These are phyloP conservation scores for Globisporangium nodosum DNA, from an alignment of 352 stramenopile species.

Conservation along the genomic window DNA sequence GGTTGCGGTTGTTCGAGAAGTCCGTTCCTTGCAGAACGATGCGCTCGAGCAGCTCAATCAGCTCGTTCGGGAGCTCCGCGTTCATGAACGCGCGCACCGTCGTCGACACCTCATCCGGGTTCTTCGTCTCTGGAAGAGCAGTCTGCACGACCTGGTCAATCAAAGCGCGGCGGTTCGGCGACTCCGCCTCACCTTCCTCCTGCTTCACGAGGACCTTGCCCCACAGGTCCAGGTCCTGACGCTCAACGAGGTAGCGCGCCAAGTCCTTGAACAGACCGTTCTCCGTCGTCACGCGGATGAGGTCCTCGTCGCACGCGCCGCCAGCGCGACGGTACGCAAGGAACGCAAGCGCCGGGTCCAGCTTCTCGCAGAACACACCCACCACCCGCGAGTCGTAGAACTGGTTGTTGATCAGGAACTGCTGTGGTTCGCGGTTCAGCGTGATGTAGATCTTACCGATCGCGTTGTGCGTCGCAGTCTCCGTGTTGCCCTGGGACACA, in stretches of 20 bases:
- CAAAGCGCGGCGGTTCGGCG: slow-evolving; percentile 90
- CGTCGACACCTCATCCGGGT: slow-evolving; percentile 98
- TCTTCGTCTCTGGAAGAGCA: slow-evolving; percentile 97
- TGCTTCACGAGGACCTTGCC: slow-evolving; percentile 93
- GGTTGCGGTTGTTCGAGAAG: slow-evolving; percentile 99
- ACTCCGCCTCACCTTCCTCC: slow-evolving; percentile 90
- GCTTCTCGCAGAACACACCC: slow-evolving; percentile 99
- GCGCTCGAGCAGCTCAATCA: slow-evolving; percentile 99
- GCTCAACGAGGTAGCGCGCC: slow-evolving; percentile 98
- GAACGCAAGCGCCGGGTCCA: slow-evolving; percentile 99
- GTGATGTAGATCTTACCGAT: slow-evolving; percentile 99
- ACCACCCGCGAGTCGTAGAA: slow-evolving; percentile 99
- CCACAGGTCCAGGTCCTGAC: slow-evolving; percentile 99
- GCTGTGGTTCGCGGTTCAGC: slow-evolving; percentile 98
- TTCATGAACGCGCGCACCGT: slow-evolving; percentile 99
- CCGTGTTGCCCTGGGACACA: slow-evolving; percentile 98
- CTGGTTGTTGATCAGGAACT: slow-evolving; percentile 99
- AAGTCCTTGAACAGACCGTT: slow-evolving; percentile 99
- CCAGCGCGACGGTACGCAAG: slow-evolving; percentile 98
- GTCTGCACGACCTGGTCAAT: slow-evolving; percentile 99
- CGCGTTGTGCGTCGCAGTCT: slow-evolving; percentile 98
- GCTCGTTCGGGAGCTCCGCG: slow-evolving; percentile 97
- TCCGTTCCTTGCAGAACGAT: slow-evolving; percentile 99
- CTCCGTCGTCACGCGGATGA: slow-evolving; percentile 98
- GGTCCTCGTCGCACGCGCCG: slow-evolving; percentile 97